Evolutionary conservation across 352 stramenopile genomes (phyloP).

Genomic region (Globisporangium cederbergense): DNA sequence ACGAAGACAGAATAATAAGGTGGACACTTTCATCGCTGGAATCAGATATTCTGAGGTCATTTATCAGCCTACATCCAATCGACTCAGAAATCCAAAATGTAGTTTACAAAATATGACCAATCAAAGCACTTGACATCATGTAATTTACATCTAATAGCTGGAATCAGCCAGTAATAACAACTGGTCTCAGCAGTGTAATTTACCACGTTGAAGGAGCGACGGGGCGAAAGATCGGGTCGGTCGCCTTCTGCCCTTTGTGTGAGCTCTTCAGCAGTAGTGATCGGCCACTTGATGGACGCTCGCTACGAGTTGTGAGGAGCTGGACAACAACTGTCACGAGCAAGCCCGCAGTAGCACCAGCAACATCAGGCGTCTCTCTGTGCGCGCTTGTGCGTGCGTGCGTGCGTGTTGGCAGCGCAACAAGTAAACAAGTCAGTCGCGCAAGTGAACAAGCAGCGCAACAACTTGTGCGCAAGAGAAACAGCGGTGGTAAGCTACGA

Average conservation of each 20-base stretch:
- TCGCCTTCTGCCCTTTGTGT: neutral
- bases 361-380: neutral
- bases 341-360: neutral
- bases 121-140: neutral
- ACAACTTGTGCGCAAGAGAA: neutral
- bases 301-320: neutral
- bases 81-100: neutral
- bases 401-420: neutral
- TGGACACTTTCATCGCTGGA: too few species aligned
- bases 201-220: neutral
- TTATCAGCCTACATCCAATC: too few species aligned
- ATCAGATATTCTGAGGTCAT: too few species aligned
- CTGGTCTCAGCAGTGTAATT: too few species aligned
- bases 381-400: neutral
- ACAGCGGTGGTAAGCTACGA: neutral
- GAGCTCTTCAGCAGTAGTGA: neutral
- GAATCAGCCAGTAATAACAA: neutral
- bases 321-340: neutral
- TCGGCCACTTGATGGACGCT: neutral
- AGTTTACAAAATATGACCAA: neutral
- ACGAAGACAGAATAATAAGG: too few species aligned
- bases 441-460: neutral
- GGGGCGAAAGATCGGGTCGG: neutral
- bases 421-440: neutral
- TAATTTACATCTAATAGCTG: neutral